Percentiles rank a stretch among this genome's conserved stretches.
phyloP scores from a whole-genome alignment of 140 eudicot genomes.

The Cichorium intybus region DNA sequence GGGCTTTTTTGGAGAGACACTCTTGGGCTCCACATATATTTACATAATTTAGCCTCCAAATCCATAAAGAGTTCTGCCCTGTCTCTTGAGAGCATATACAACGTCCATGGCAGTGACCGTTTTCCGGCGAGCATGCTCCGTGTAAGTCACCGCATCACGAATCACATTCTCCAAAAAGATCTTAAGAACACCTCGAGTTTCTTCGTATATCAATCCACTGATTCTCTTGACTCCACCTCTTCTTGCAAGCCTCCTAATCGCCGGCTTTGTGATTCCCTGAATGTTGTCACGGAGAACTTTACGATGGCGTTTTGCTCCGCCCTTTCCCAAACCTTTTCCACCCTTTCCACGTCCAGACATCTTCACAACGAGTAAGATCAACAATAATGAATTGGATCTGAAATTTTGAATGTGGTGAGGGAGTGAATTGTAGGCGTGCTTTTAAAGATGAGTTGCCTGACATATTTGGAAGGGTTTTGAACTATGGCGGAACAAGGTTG shows the following conservation, averaged over 20 bases:
- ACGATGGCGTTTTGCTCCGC: slow-evolving; percentile 39
- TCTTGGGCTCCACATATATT: no score
- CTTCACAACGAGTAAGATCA: no score
- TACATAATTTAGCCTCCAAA: slow-evolving; percentile 29
- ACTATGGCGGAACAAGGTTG: background rate
- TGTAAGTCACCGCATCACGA: slow-evolving; percentile 36
- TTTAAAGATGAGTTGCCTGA: background rate
- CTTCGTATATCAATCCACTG: slow-evolving; percentile 33
- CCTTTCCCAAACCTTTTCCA: slow-evolving; percentile 39
- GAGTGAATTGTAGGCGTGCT: background rate
- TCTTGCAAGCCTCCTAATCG: slow-evolving; percentile 32
- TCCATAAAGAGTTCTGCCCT: slow-evolving; percentile 33
- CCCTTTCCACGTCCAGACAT: slow-evolving; percentile 42
- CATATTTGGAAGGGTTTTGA: background rate
- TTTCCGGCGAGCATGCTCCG: slow-evolving; percentile 31
- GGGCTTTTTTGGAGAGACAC: no score
- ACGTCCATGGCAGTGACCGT: slow-evolving; percentile 41
- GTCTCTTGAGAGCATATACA: slow-evolving; percentile 35
- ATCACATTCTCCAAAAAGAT: slow-evolving; percentile 34
- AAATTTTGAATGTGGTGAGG: background rate
- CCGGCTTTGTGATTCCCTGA: slow-evolving; percentile 39
- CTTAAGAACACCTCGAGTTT: slow-evolving; percentile 34
- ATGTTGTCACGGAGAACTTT: slow-evolving; percentile 41
- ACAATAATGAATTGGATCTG: no score
- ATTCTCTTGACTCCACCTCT: slow-evolving; percentile 36